Evolutionary conservation across 1,284 basidiomycete genomes (phyloP), one percentile per base, ranked within the genome.

Genomic region (Clitocybe nebularis): DNA sequence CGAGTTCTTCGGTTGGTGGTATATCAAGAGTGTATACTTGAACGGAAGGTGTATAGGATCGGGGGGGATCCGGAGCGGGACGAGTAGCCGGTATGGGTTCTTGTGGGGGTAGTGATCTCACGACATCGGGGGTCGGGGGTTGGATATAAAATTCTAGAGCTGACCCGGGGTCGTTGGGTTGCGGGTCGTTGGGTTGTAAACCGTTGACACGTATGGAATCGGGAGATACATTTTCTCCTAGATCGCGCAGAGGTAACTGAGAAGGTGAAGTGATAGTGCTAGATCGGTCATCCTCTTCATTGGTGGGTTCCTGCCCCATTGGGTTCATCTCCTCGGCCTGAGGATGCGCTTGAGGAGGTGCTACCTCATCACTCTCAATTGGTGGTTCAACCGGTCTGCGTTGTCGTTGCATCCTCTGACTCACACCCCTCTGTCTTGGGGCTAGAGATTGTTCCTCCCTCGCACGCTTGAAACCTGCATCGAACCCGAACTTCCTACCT

Each of bases 401-500:
- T 11, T 3, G 17, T 32, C 37, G 47, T 8, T 29, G 30, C 16
- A 9, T 13, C 10, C 23, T 13, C 13, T 32, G 29, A 16, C 2
- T 4, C 5, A 9, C 20, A 13, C 10, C 11, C 11, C 22, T 37
- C 21, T 39, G 43, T 21, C 20, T 34, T 3, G 19, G 5, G 14
- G 44, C 44, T 4, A 53, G 42, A 17, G 39, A 42, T 17, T 55
- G 47, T 42, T 75, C 68, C 21, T 64, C 58, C 42, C 67, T 62
- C 2, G 74, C 77, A 36, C 72, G 63, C 42, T 65, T 66, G 43
- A 81, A 62, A 0, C 78, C 80, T 45, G 70, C 75, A 45, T 75
- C 65, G 47, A 74, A 79, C 3, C 79, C 79, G 25, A 69, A 55
- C 35, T 66, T 66, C 44, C 75, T 62, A 2, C 79, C 79, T 46